Percentiles rank a stretch among this genome's conserved stretches.
Conservation (phyloP, 305 asterid genomes). For the Fraxinus paxiana region DNA sequence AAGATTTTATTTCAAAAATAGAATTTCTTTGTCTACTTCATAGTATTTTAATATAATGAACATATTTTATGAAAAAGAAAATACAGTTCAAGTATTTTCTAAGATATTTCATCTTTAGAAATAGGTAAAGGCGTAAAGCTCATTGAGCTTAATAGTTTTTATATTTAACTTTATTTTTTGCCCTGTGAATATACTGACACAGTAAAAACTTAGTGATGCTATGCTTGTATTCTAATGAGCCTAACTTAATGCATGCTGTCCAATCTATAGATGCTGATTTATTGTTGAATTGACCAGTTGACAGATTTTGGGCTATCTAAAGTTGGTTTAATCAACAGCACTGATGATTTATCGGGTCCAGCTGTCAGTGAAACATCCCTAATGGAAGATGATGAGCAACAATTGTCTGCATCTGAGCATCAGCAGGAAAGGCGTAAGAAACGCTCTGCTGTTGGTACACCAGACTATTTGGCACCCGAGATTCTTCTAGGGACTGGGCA, state of each 20-base stretch:
- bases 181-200: neutral
- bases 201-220: conserved; percentile 9
- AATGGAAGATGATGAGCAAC: conserved; percentile 90
- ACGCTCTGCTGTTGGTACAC: conserved; percentile 99
- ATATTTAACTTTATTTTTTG: conserved; percentile 8
- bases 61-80: conserved; percentile 10
- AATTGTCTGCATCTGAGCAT: conserved; percentile 56
- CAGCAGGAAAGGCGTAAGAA: conserved; percentile 81
- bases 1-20: neutral
- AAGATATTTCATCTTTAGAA: conserved; percentile 3
- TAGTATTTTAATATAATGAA: neutral
- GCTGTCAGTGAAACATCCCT: conserved; percentile 86
- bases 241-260: conserved; percentile 20
- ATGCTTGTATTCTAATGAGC: conserved; percentile 23
- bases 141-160: conserved; percentile 2
- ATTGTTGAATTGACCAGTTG: conserved; percentile 51
- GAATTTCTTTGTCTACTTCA: neutral
- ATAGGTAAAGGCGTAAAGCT: conserved; percentile 18
- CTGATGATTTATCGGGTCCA: conserved; percentile 96
- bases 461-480: conserved; percentile 99
- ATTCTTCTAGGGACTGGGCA: conserved; percentile 99
- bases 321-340: conserved; percentile 97
- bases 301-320: conserved; percentile 99
- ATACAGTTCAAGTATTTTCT: neutral
- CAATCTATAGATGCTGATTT: neutral